Evolutionary conservation across 208 protist species (phyloP).

Genomic region (Herpetomonas samuelpessoai): DNA sequence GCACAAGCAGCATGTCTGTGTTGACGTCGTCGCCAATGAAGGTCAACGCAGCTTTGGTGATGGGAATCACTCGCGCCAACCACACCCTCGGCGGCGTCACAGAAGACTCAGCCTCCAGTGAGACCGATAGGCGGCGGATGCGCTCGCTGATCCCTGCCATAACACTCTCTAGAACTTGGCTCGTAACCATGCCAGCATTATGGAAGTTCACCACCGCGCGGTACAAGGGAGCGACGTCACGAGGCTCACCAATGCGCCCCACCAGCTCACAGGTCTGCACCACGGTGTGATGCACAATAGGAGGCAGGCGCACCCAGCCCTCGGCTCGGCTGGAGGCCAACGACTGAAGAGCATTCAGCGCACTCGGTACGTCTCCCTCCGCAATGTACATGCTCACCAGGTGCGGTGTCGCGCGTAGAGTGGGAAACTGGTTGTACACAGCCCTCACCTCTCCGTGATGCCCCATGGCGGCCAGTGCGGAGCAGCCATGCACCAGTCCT

Average conservation of each 20-base stretch:
- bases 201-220: slow-evolving; percentile 60
- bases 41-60: slow-evolving; percentile 35
- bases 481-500: slow-evolving; percentile 57
- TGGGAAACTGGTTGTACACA: slow-evolving; percentile 30
- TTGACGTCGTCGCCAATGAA: slow-evolving; percentile 87
- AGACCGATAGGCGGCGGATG: slow-evolving; percentile 15
- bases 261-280: slow-evolving; percentile 43
- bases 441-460: slow-evolving; percentile 27
- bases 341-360: slow-evolving; percentile 36
- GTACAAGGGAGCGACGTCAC: slow-evolving; percentile 58
- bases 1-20: slow-evolving; percentile 64
- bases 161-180: slow-evolving; percentile 63
- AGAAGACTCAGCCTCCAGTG: not conserved
- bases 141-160: slow-evolving; percentile 73
- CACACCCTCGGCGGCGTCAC: slow-evolving; percentile 34
- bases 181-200: slow-evolving; percentile 67
- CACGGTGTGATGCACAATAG: slow-evolving; percentile 36
- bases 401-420: slow-evolving; percentile 66
- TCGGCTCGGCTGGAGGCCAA: slow-evolving; percentile 52
- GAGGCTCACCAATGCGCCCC: slow-evolving; percentile 29
- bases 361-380: slow-evolving; percentile 29
- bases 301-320: slow-evolving; percentile 66
- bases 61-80: slow-evolving; percentile 52
- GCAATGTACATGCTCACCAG: slow-evolving; percentile 54
- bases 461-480: slow-evolving; percentile 48